phyloP scores from a whole-genome alignment of 768 basidiomycete species.

The Clavulina sp. region DNA sequence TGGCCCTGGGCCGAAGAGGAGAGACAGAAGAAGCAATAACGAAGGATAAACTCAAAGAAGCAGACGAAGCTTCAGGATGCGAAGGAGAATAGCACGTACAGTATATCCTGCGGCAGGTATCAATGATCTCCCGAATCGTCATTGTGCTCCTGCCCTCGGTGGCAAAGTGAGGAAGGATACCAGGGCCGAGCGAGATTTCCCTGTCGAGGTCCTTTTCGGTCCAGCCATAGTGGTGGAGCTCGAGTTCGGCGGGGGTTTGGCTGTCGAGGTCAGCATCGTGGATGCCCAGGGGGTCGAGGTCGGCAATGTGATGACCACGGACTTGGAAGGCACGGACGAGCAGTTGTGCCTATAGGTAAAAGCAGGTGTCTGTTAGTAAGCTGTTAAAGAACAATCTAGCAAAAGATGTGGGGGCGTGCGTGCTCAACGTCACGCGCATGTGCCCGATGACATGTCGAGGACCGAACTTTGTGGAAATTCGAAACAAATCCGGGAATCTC shows the following conservation, averaged over 20 bases:
- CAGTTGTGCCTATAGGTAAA: conserved; percentile 76
- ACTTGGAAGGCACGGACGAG: conserved; percentile 98
- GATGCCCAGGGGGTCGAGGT: conserved; percentile 91
- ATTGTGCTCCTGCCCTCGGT: conserved; percentile 73
- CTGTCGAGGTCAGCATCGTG: conserved; percentile 73
- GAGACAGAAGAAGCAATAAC: too few relatives aligned
- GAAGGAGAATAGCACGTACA: conserved; percentile 35
- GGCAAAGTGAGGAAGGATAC: conserved; percentile 90
- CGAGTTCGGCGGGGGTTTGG: conserved; percentile 70
- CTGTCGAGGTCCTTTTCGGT: conserved; percentile 87
- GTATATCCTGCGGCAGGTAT: conserved; percentile 79
- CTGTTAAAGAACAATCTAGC: too few relatives aligned
- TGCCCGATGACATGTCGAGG: too few relatives aligned
- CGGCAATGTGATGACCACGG: conserved; percentile 89
- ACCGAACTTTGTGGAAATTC: too few relatives aligned
- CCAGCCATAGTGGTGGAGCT: conserved; percentile 89
- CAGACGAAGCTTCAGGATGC: too few relatives aligned
- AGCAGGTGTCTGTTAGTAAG: too few relatives aligned
- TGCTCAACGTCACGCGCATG: too few relatives aligned
- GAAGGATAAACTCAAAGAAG: too few relatives aligned
- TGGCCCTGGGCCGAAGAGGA: too few relatives aligned
- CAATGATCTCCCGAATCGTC: conserved; percentile 82
- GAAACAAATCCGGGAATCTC: background rate
- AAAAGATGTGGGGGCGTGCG: too few relatives aligned
- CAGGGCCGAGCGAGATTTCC: conserved; percentile 85